Base-by-base conservation (phyloP, 306 rosid genomes). In the Malus orientalis region DNA sequence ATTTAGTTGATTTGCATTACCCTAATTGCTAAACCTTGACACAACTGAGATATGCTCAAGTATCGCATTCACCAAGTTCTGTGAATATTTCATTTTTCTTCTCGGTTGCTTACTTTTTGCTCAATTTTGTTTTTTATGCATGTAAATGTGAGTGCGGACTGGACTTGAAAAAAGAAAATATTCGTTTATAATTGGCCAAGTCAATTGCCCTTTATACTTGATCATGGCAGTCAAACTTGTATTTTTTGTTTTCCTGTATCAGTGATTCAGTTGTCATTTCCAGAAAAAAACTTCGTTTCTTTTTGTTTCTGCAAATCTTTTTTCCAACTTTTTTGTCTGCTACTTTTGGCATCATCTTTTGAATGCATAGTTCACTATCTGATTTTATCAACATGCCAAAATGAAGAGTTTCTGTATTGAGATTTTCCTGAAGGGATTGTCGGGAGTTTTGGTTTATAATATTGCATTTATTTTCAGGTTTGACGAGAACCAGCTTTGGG, bases 401-500 rank as follows among this genome's bases (percentile, higher is more conserved):
- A 60, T 10, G n/a, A 13, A 55, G 54, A 57, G 8, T 16, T 33
- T 54, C 32, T 57, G n/a, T 57, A 15, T 38, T 10, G 19, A 54
- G 30, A 54, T 5, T 60, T 8, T 75, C 18, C 20, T 22, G 32
- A 20, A 40, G 68, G 22, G 23, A 67, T 42, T 22, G 16, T 55
- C 6, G 38, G 60, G 42, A 4, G 13, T 25, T 54, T 75, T 78
- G 40, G 47, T 62, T 73, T 22, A 58, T 68, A 19, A 36, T 42
- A 70, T 58, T 69, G 40, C 69, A 29, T 75, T 75, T 73, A 53
- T 76, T 82, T 77, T 79, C 89, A 94, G 98, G 88, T 89, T 82
- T 84, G 85, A 85, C 64, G 88, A 68, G 36, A 81, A 88, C 78
- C 91, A 81, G 84, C 96, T 94, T 55, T 90, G 94, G 96, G 88